Base-by-base conservation (phyloP, 1,284 basidiomycete species). In the Puccinia triticina region DNA sequence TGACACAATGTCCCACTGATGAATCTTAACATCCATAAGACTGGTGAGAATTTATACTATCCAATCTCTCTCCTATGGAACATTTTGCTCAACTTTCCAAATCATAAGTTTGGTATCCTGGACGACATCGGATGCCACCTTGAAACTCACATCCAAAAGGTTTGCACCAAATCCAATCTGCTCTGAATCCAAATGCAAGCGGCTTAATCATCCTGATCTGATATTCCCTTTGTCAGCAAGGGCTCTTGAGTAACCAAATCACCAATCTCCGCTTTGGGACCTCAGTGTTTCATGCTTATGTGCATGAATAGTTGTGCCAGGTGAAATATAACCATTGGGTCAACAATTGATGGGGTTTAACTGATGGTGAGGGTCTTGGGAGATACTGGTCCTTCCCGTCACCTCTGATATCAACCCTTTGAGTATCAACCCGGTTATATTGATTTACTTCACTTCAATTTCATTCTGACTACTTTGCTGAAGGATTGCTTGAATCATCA, bases 121-220 rank as follows among this genome's bases (percentile, higher is more conserved):
- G 59, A 76, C 23, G 32, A 76, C 18, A 76, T 76, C n/a, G 74
- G 74, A 14, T 76, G 74, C 23, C 74, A 76, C 32, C 74, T 76
- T 40, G 74, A 76, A n/a, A 40, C 48, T 26, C 74, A 76, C 23
- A 18, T 72, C 7, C 43, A 1, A 18, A 72, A 72, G 69, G 50
- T 72, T 23, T 21, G 71, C 21, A 11, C n/a, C 40, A 57, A 18
- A 23, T 50, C 3, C 8, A 11, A 2, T 50, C 11, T 61, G 29
- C 3, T 21, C 11, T 50, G 18, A 8, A 10, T 21, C 48, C 21
- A 29, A 40, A 40, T 18, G 4, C 37, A 23, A n/a, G 5, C 14
- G n/a, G 23, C n/a, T n/a, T n/a, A n/a, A n/a, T n/a, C n/a, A n/a
- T n/a, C n/a, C 48, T 50, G 34, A 66, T 18, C 8, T 29, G 26